Conservation (phyloP, 345 rosid genomes). For the Syzygium aqueum region DNA sequence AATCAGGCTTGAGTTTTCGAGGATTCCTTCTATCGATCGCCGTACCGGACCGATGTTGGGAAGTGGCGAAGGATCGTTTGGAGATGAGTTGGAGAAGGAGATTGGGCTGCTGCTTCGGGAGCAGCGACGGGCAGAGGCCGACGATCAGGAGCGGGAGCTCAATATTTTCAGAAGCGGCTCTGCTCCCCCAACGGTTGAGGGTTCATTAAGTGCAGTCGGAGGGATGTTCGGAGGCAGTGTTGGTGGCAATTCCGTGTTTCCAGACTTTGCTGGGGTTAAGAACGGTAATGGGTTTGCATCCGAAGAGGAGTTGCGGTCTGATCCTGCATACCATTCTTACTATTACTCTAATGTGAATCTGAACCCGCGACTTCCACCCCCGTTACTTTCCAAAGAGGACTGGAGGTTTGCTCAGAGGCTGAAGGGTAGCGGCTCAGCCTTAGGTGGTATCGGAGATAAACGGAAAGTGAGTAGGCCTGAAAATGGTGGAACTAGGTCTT, state of each 20-base stretch:
- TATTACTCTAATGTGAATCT: slow-evolving; percentile 71
- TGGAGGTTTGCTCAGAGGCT: slow-evolving; percentile 76
- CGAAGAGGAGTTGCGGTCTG: slow-evolving; percentile 76
- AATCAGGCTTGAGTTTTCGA: slow-evolving; percentile 22
- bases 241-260: slow-evolving; percentile 23
- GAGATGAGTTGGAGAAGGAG: slow-evolving; percentile 70
- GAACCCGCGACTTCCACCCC: slow-evolving; percentile 93
- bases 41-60: slow-evolving; percentile 60
- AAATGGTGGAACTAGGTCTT: slow-evolving; percentile 33
- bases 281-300: slow-evolving; percentile 33
- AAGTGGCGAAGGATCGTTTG: slow-evolving; percentile 55
- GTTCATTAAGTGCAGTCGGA: slow-evolving; percentile 63
- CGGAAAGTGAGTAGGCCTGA: slow-evolving; percentile 42
- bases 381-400: slow-evolving; percentile 79
- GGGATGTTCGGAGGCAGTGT: slow-evolving; percentile 47
- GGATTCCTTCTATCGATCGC: slow-evolving; percentile 34
- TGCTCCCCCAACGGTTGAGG: slow-evolving; percentile 91
- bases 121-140: slow-evolving; percentile 31
- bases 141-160: slow-evolving; percentile 66
- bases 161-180: slow-evolving; percentile 80
- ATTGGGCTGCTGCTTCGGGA: slow-evolving; percentile 50
- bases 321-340: slow-evolving; percentile 60
- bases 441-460: slow-evolving; percentile 77
- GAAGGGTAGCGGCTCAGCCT: slow-evolving; percentile 40
- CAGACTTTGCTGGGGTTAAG: slow-evolving; percentile 34